phyloP scores from a whole-genome alignment of 106 monocot genomes.

The Narthecium ossifragum region DNA sequence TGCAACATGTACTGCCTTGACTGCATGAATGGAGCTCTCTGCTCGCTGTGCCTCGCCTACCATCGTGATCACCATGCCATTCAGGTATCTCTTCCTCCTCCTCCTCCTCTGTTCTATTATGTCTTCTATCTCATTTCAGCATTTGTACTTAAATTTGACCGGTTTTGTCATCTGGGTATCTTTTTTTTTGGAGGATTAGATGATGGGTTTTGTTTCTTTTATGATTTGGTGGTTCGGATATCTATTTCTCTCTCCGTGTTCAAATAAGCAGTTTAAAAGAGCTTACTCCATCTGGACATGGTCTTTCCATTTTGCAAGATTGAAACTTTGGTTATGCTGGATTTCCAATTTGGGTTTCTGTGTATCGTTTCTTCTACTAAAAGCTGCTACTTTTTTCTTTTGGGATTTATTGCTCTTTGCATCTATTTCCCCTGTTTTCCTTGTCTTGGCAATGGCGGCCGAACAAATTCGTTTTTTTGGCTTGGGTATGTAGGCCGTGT shows the following conservation, averaged over 20 bases:
- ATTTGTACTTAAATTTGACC: neutral
- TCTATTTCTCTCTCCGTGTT: too few species aligned
- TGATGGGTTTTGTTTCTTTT: neutral
- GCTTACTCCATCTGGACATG: too few species aligned
- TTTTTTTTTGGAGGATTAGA: neutral
- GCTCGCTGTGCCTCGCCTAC: slow-evolving; percentile 70
- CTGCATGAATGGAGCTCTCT: slow-evolving; percentile 70
- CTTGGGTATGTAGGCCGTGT: too few species aligned
- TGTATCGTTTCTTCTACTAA: neutral
- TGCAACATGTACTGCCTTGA: slow-evolving; percentile 97
- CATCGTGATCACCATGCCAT: slow-evolving; percentile 72
- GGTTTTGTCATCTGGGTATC: neutral
- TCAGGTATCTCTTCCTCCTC: slow-evolving; percentile 36
- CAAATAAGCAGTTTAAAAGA: too few species aligned
- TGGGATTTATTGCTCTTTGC: too few species aligned
- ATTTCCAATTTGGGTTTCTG: neutral
- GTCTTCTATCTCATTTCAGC: neutral
- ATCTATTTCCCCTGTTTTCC: too few species aligned
- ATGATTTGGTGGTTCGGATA: too few species aligned
- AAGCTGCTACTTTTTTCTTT: too few species aligned
- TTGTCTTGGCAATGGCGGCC: too few species aligned
- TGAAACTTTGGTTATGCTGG: neutral
- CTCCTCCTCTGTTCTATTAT: neutral
- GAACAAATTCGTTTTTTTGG: too few species aligned
- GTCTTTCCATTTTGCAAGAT: too few species aligned